Evolutionary conservation across 306 rosid genomes (phyloP).

Genomic region (Fragaria iinumae): DNA sequence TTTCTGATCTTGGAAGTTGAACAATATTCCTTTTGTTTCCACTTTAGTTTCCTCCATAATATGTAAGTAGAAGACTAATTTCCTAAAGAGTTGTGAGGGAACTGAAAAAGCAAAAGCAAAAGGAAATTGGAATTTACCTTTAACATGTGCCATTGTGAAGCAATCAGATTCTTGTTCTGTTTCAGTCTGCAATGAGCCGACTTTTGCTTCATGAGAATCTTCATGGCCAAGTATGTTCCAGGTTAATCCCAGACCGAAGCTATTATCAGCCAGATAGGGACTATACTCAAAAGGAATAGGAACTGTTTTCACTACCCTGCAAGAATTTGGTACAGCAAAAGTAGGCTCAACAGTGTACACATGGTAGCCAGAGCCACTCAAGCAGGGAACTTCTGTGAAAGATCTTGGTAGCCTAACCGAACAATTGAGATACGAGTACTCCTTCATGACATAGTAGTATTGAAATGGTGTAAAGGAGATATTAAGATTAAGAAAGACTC

Average conservation of each 20-base stretch:
- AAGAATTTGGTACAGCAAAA: constrained; percentile 42
- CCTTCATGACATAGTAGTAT: constrained; percentile 45
- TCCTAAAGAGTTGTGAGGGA: neutral
- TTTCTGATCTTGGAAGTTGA: neutral
- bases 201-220: constrained; percentile 23
- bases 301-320: constrained; percentile 50
- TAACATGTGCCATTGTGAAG: constrained; percentile 26
- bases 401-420: constrained; percentile 31
- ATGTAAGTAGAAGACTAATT: neutral
- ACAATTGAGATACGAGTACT: constrained; percentile 63
- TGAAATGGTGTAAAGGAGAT: constrained; percentile 61
- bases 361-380: constrained; percentile 45
- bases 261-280: constrained; percentile 61
- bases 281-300: constrained; percentile 68
- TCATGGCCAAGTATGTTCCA: constrained; percentile 45
- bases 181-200: neutral
- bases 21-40: neutral
- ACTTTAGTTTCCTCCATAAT: neutral
- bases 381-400: constrained; percentile 57
- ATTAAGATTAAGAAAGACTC: constrained; percentile 65
- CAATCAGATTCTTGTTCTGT: constrained; percentile 16
- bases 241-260: constrained; percentile 68
- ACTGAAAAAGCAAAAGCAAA: neutral
- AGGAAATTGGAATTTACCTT: constrained; percentile 33
- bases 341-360: constrained; percentile 63